Conservation (phyloP, 2,329 filamentous ascomycete genomes). For the Fusarium pilosicola region DNA sequence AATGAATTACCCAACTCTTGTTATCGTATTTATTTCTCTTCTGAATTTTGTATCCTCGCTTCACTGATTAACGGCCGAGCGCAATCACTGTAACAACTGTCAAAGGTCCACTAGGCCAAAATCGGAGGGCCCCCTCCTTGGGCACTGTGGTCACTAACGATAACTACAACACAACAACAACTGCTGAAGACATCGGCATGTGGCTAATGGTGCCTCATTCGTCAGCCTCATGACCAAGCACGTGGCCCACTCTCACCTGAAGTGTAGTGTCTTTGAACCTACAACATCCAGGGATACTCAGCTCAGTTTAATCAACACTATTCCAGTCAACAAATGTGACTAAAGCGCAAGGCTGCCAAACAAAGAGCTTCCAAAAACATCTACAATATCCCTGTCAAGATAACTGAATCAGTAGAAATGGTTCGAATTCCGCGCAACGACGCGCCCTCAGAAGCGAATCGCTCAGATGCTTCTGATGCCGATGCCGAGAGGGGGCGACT, state of each 20-base stretch:
- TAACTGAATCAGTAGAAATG: slow-evolving; percentile 26
- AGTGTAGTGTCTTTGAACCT: slow-evolving; percentile 9
- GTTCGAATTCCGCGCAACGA: slow-evolving; percentile 26
- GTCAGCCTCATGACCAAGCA: slow-evolving; percentile 24
- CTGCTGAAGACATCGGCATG: neutral
- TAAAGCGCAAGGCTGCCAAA: neutral
- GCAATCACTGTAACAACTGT: neutral
- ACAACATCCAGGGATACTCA: slow-evolving; percentile 28
- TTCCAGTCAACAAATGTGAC: neutral
- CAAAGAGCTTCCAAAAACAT: neutral
- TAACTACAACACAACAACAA: neutral
- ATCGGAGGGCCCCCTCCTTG: no score
- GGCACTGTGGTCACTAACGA: no score
- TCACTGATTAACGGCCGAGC: neutral
- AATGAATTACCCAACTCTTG: neutral
- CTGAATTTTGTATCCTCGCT: neutral
- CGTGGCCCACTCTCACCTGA: slow-evolving; percentile 27
- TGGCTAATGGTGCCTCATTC: slow-evolving; percentile 16
- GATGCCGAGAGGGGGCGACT: slow-evolving; percentile 26
- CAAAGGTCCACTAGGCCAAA: no score
- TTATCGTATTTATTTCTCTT: neutral
- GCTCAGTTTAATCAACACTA: neutral
- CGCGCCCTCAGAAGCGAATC: slow-evolving; percentile 19
- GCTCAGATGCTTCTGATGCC: slow-evolving; percentile 16
- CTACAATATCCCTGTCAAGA: slow-evolving; percentile 22